Base-by-base conservation (phyloP, 768 basidiomycete genomes). In the Fomitopsis serialis region DNA sequence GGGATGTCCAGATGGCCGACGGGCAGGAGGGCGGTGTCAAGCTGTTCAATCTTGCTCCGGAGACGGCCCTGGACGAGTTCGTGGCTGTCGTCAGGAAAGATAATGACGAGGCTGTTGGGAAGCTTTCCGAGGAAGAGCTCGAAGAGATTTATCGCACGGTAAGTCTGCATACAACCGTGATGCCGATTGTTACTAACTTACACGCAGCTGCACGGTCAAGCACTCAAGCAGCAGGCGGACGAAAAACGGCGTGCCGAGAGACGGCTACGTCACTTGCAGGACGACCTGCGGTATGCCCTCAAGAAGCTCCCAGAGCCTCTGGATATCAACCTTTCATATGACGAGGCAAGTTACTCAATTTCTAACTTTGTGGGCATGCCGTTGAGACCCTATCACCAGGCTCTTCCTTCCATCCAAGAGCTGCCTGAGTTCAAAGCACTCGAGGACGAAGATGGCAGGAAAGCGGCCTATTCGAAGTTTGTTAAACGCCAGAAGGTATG, bases 201-300 rank as follows among this genome's bases (percentile, higher is more conserved):
- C 42, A 17, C 23, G 52, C 9, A 97, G 94, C 64, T 98, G 21
- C 87, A 82, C 49, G 81, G 84, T 8, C 76, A 77, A 52, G 87
- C 87, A 12, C 55, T 82, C 40, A 87, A 83, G 68, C 85, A 85
- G 57, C 86, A 88, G 34, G 87, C 87, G 2, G 90, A 93, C 15
- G 97, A 98, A 67, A 90, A 83, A 66, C 77, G 86, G n/a, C 81
- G 92, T 34, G 72, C 84, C 0, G 97, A 98, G 69, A 79, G 93
- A 53, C 85, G 79, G 62, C 83, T 87, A 54, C 80, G 95, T 24
- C 89, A 96, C 67, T 70, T 92, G 57, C 92, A 97, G 63, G 97
- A 99, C 68, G 97, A 98, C 64, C 75, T 99, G 35, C 86, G 97
- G 6, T 97, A 98, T 71, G 97, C 95, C 0, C 75, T 98, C 58